Conservation (phyloP, 305 asterid species). For the Fraxinus floribunda region DNA sequence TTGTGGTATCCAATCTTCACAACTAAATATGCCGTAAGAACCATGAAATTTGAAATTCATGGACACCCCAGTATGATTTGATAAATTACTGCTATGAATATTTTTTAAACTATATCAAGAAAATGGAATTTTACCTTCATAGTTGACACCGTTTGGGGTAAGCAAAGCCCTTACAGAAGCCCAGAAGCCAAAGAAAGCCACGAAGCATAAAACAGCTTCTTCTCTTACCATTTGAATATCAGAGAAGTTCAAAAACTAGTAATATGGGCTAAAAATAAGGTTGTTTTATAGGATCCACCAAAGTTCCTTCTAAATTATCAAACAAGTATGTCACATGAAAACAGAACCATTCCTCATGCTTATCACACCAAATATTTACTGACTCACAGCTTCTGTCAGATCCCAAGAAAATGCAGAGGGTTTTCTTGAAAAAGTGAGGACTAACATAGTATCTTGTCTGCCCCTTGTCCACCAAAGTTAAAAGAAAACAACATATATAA, state of each 20-base stretch:
- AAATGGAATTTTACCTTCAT: slow-evolving; percentile 55
- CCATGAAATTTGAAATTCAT: background rate
- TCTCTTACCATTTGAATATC: slow-evolving; percentile 27
- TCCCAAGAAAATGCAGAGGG: slow-evolving; percentile 22
- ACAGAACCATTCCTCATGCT: slow-evolving; percentile 17
- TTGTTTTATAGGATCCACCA: background rate
- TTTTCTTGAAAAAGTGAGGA: slow-evolving; percentile 45
- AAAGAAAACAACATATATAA: slow-evolving; percentile 48
- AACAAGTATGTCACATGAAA: background rate
- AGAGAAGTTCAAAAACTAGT: slow-evolving; percentile 15
- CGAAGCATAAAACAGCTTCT: slow-evolving; percentile 29
- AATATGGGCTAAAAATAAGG: background rate
- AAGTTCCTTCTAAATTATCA: background rate
- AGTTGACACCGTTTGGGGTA: slow-evolving; percentile 83
- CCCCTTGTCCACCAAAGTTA: slow-evolving; percentile 62
- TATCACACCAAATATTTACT: slow-evolving; percentile 27
- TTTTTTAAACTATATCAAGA: background rate
- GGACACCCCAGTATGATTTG: background rate
- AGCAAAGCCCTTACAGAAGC: slow-evolving; percentile 57
- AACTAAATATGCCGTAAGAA: background rate
- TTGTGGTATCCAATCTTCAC: background rate
- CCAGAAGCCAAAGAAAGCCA: slow-evolving; percentile 46
- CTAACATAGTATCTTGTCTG: slow-evolving; percentile 42
- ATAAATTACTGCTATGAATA: background rate
- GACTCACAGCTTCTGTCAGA: slow-evolving; percentile 41